Conservation (phyloP, 495 filamentous ascomycete genomes). For the Penicillium cataractarum region DNA sequence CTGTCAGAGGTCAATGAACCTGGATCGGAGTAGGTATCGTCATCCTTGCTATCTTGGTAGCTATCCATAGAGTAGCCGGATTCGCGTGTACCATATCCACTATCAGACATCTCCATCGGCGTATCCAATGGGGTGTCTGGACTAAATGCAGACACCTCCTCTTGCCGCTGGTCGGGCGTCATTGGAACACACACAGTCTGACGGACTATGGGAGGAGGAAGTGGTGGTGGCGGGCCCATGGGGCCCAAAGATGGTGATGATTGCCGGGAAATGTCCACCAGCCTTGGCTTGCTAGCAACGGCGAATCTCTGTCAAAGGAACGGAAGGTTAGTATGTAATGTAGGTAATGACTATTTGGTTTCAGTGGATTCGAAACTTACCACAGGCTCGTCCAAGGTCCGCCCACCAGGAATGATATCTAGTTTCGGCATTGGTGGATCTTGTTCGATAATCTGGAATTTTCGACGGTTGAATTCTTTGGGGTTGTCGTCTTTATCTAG, state of each 20-base stretch:
- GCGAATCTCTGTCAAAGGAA: conserved; percentile 35
- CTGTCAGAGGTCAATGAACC: conserved; percentile 39
- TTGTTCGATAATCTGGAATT: conserved; percentile 48
- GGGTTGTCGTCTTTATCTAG: conserved; percentile 29
- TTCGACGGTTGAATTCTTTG: conserved; percentile 40
- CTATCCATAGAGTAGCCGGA: conserved; percentile 35
- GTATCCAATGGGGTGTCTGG: conserved; percentile 50
- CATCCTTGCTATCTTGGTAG: conserved; percentile 32
- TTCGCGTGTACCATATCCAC: conserved; percentile 41
- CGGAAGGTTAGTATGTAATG: background rate
- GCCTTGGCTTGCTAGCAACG: conserved; percentile 47
- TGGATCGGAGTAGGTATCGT: conserved; percentile 35
- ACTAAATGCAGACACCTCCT: conserved; percentile 51
- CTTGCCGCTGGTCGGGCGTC: conserved; percentile 45
- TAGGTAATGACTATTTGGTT: background rate
- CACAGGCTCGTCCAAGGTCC: conserved; percentile 36
- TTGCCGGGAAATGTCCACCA: conserved; percentile 50
- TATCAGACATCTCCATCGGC: conserved; percentile 45
- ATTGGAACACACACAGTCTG: conserved; percentile 35
- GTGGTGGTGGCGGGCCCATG: conserved; percentile 24
- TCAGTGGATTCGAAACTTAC: conserved; percentile 21
- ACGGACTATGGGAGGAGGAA: conserved; percentile 28
- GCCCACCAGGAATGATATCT: conserved; percentile 31
- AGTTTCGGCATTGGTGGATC: conserved; percentile 39
- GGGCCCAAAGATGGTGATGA: conserved; percentile 27